Percentiles rank a stretch among this genome's conserved stretches.
phyloP scores from a whole-genome alignment of 2,329 filamentous ascomycete species.

The Monosporascus sp. region DNA sequence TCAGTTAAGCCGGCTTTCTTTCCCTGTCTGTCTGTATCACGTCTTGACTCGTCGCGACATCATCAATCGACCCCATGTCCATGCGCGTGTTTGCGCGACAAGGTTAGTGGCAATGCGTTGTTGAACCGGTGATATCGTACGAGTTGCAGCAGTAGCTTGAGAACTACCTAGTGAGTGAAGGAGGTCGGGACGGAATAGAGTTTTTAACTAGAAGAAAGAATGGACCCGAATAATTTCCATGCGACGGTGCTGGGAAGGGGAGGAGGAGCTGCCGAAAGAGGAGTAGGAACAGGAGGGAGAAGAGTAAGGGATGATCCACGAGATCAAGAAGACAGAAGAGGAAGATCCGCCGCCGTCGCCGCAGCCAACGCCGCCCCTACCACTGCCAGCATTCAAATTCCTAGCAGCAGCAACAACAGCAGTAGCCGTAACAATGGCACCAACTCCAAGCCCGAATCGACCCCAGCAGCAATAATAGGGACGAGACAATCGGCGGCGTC shows the following conservation, averaged over 20 bases:
- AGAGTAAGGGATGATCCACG: constrained; percentile 4
- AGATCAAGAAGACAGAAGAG: constrained; percentile 1
- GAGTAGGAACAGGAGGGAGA: constrained; percentile 1
- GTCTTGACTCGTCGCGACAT: background rate
- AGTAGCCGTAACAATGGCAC: background rate
- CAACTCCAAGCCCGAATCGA: background rate
- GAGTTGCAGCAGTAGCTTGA: background rate
- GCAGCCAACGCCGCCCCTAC: background rate
- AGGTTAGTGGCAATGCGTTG: background rate
- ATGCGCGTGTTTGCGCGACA: background rate
- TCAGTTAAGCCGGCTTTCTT: background rate
- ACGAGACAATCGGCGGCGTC: too few relatives aligned
- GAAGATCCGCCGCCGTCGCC: background rate
- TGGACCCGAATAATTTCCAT: constrained; percentile 18
- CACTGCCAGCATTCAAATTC: background rate
- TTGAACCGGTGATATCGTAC: background rate
- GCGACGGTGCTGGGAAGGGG: constrained; percentile 22
- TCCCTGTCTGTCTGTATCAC: background rate
- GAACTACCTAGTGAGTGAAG: constrained; percentile 4
- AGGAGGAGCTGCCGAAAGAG: constrained; percentile 9
- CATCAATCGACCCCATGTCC: background rate
- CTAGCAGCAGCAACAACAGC: background rate
- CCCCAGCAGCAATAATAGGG: background rate
- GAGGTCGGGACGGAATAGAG: constrained; percentile 7
- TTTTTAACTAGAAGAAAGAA: constrained; percentile 1